phyloP scores from a whole-genome alignment of 306 rosid species.

The Corylus avellana region DNA sequence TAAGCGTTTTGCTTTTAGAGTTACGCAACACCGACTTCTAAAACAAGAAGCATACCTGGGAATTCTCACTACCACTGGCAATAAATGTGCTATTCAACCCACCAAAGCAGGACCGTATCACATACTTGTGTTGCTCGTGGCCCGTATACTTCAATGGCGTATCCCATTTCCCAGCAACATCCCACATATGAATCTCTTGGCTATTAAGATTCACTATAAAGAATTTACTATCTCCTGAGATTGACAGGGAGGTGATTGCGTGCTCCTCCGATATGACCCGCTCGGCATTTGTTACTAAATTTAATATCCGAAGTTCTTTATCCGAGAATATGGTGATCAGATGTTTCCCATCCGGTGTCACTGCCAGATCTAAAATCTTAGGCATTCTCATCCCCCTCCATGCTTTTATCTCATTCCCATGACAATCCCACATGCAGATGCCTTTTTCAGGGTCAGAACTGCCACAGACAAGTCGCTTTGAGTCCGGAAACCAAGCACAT shows the following conservation, averaged over 20 bases:
- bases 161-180: constrained; percentile 68
- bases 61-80: constrained; percentile 90
- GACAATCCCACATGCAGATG: constrained; percentile 86
- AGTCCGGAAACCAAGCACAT: constrained; percentile 96
- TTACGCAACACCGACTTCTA: neutral
- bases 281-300: constrained; percentile 60
- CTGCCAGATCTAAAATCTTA: constrained; percentile 77
- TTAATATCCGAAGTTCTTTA: constrained; percentile 68
- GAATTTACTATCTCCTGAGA: constrained; percentile 71
- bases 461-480: constrained; percentile 83
- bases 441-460: constrained; percentile 82
- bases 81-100: constrained; percentile 70
- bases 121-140: constrained; percentile 73
- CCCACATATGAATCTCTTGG: constrained; percentile 96
- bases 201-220: constrained; percentile 87
- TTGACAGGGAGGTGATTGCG: constrained; percentile 58
- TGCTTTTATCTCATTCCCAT: constrained; percentile 72
- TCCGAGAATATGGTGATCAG: constrained; percentile 80
- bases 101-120: constrained; percentile 90
- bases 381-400: constrained; percentile 93
- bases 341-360: constrained; percentile 79
- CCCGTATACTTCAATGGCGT: constrained; percentile 55
- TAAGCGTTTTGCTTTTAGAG: no score
- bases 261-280: constrained; percentile 70
- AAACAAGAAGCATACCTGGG: constrained; percentile 56